phyloP scores from a whole-genome alignment of 1,139 yeast species.

The Yarrowia galli region DNA sequence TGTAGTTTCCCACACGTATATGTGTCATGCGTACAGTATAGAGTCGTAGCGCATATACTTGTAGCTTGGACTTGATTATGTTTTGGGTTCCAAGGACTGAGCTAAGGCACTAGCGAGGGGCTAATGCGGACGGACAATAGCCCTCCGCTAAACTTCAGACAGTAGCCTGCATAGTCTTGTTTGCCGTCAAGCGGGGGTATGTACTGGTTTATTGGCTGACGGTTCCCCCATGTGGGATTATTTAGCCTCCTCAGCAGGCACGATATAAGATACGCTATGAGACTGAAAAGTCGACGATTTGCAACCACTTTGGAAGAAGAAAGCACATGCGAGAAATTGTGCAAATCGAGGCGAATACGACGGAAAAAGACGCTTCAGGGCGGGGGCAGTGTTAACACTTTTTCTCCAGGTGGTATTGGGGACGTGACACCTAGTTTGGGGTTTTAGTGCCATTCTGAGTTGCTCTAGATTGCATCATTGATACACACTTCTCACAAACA shows the following conservation, averaged over 20 bases:
- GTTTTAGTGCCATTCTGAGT: slow-evolving; percentile 16
- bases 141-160: slow-evolving; percentile 8
- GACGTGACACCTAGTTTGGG: slow-evolving; percentile 4
- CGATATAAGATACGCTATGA: slow-evolving; percentile 8
- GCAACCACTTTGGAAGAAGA: too few relatives aligned
- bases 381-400: background rate
- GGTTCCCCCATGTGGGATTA: slow-evolving; percentile 1
- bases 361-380: background rate
- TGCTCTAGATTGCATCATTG: slow-evolving; percentile 11
- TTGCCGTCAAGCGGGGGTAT: slow-evolving; percentile 8
- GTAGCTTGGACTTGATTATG: background rate
- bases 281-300: background rate
- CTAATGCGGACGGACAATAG: slow-evolving; percentile 25
- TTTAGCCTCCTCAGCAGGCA: background rate
- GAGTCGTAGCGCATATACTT: background rate
- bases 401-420: slow-evolving; percentile 17
- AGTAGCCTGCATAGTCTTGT: slow-evolving; percentile 6
- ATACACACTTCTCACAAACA: background rate
- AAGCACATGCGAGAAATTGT: too few relatives aligned
- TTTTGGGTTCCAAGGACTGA: slow-evolving; percentile 24
- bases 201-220: slow-evolving; percentile 13
- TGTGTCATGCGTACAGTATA: background rate
- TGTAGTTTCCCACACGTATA: background rate
- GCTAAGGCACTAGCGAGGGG: slow-evolving; percentile 23
- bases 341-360: background rate